Evolutionary conservation across 2,329 filamentous ascomycete genomes (phyloP), one percentile per base, ranked within the genome.

Genomic region (Zopfia rhizophila): DNA sequence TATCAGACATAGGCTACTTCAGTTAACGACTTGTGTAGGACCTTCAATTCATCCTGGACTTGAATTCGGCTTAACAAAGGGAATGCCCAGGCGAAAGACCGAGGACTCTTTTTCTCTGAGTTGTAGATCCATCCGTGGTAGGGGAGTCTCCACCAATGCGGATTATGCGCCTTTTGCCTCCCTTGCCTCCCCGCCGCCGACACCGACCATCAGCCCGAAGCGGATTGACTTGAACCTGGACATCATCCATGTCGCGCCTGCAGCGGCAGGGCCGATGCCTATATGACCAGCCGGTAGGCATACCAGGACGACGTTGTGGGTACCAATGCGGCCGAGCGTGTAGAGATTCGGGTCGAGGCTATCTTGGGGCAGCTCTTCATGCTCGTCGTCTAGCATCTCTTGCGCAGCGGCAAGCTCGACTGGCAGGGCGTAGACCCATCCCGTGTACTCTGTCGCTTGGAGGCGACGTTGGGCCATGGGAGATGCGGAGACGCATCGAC

Each of bases 161-260:
- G n/a, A n/a, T n/a, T n/a, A n/a, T n/a, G n/a, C n/a, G n/a, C n/a
- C n/a, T n/a, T n/a, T n/a, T n/a, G n/a, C n/a, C n/a, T n/a, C n/a
- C n/a, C n/a, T n/a, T n/a, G n/a, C n/a, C n/a, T n/a, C n/a, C n/a
- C 53, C 51, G 23, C 68, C 68, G 1, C 70, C 74, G 29, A 78
- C 70, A 7, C 74, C 74, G 2, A 78, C 72, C 61, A 78, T 65
- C 3, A 78, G 55, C 4, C 63, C 66, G 23, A 76, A 60, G 18
- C 55, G 61, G 17, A 74, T 68, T 3, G 38, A 22, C 25, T 19
- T 37, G 47, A 74, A 74, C 3, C 56, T 61, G 11, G 38, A 32
- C 14, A 46, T 36, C 51, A 73, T 63, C n/a, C 61, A 38, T 18
- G 40, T 57, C 3, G 61, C 65, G 6, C 64, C 63, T 2, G 48